Evolutionary conservation across 169 alveolate species (phyloP).

Genomic region (Eimeria brunetti): DNA sequence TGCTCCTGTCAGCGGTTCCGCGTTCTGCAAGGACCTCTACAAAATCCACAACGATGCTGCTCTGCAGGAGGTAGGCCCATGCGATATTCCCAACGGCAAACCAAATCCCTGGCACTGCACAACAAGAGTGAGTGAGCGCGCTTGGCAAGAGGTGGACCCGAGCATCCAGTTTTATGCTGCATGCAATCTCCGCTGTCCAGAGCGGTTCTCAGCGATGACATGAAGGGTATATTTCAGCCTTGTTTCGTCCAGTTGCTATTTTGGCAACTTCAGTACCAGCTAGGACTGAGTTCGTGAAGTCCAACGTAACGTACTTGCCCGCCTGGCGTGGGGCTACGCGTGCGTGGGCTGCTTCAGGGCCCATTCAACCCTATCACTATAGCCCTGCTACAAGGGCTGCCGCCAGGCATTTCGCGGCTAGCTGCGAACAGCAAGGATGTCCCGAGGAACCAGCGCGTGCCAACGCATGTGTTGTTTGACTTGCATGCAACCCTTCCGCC

Average conservation of each 20-base stretch:
- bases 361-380: slow-evolving; percentile 56
- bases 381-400: slow-evolving; percentile 75
- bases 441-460: slow-evolving; percentile 33
- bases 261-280: not conserved
- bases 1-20: slow-evolving; percentile 56
- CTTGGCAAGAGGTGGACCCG: not conserved
- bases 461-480: slow-evolving; percentile 58
- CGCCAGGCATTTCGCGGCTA: slow-evolving; percentile 72
- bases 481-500: slow-evolving; percentile 70
- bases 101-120: not conserved
- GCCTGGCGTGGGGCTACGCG: not conserved
- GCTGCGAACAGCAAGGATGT: slow-evolving; percentile 37
- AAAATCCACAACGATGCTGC: slow-evolving; percentile 81
- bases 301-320: not conserved
- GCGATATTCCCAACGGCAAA: not conserved
- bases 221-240: not conserved
- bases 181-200: not conserved
- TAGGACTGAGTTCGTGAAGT: not conserved
- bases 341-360: slow-evolving; percentile 54
- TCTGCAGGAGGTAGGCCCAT: slow-evolving; percentile 42
- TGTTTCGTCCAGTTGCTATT: not conserved
- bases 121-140: not conserved
- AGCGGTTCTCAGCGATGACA: not conserved
- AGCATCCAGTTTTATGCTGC: not conserved
- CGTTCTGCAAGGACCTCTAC: slow-evolving; percentile 47